These are phyloP conservation scores for Stipa capillata DNA, from an alignment of 176 grass and related monocot species.

Conservation along the genomic window DNA sequence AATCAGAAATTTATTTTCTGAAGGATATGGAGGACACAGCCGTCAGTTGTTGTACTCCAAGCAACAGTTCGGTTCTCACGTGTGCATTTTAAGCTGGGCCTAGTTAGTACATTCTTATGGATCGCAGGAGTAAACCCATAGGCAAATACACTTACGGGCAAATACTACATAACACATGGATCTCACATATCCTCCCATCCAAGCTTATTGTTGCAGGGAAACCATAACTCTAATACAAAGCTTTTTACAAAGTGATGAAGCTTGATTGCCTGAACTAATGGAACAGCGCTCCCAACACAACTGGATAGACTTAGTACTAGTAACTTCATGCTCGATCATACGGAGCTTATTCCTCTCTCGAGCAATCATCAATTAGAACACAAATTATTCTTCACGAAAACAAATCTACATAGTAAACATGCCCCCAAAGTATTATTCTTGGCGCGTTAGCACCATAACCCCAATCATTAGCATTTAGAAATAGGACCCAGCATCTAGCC, in stretches of 20 bases:
- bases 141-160: no score
- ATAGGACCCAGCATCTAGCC: neutral
- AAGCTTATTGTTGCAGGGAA: neutral
- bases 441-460: neutral
- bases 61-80: no score
- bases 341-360: constrained; percentile 22
- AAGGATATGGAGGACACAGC: no score
- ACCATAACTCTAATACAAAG: neutral
- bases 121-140: no score
- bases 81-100: no score
- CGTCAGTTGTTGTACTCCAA: no score
- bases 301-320: neutral
- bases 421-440: constrained; percentile 9
- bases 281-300: neutral
- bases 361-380: constrained; percentile 33
- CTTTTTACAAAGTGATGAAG: neutral
- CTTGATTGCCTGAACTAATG: neutral
- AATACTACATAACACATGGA: neutral
- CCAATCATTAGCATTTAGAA: constrained; percentile 17
- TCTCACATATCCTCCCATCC: neutral
- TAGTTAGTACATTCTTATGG: no score
- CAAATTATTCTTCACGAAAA: neutral
- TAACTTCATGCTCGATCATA: constrained; percentile 42
- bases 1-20: no score
- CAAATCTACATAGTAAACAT: neutral